Base-by-base conservation (phyloP, 306 rosid species). In the Vicia villosa region DNA sequence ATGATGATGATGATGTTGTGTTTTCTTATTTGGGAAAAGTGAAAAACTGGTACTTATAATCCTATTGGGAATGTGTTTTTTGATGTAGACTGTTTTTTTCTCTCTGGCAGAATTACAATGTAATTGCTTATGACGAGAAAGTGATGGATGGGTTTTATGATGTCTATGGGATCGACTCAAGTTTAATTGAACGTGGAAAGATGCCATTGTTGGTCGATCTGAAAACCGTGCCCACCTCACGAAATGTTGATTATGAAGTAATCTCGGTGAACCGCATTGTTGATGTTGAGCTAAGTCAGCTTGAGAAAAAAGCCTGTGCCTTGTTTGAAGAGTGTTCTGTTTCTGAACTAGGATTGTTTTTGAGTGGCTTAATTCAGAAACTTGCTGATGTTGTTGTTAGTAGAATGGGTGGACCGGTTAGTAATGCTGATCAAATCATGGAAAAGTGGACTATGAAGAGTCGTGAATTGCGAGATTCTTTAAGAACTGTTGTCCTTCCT, bases 81-180 rank as follows among this genome's bases (percentile, higher is more conserved):
- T 54, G 86, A 52, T 74, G 61, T 21, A 54, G 61, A 77, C 72
- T 82, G 34, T 43, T 47, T 28, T 72, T 43, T 61, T 54, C 66
- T 80, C 58, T 45, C 70, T 45, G 75, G 84, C 97, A 95, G 99
- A 91, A 85, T 82, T 90, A 95, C 74, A 95, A 87, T 82, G 85
- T 87, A 63, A 86, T 95, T 75, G 83, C 83, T 76, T 91, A 91
- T 77, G 84, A 86, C 32, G 99, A 95, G 76, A 88, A 87, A 72
- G 88, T 95, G 85, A 78, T 86, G 86, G 97, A 95, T 76, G 99
- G 97, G 64, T 95, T 95, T 86, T 95, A 95, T 74, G 99, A 91
- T 68, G 90, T 83, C 55, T 89, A 86, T 75, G 88, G 92, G 70
- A 81, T 87, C 38, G 75, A 92, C 60, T 73, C 95, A 16, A 83